These are phyloP conservation scores for Aspergillus clavatus DNA, from an alignment of 2,329 filamentous ascomycete species.

Conservation along the genomic window DNA sequence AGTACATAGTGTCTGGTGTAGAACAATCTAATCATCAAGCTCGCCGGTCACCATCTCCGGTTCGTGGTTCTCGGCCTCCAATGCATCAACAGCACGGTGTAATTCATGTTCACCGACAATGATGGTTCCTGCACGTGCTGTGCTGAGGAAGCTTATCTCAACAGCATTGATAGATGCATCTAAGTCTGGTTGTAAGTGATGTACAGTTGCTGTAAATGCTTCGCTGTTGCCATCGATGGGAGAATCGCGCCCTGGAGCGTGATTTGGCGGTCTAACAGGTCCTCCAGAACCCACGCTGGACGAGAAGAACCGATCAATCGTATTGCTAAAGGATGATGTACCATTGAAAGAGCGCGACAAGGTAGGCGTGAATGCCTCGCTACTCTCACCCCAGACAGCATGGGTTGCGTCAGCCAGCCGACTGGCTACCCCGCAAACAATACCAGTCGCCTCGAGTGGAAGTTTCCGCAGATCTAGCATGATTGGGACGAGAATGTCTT, in stretches of 20 bases:
- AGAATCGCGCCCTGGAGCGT: constrained; percentile 8
- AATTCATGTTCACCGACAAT: constrained; percentile 74
- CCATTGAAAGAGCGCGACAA: constrained; percentile 15
- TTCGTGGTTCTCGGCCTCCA: constrained; percentile 44
- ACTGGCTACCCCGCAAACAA: constrained; percentile 89
- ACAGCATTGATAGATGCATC: constrained; percentile 42
- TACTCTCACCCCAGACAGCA: constrained; percentile 35
- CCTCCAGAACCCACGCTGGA: constrained; percentile 13
- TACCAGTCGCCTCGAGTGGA: constrained; percentile 83
- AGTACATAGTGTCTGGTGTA: not conserved
- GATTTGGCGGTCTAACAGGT: constrained; percentile 8
- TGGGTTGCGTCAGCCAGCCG: constrained; percentile 69
- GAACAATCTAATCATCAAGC: constrained; percentile 25
- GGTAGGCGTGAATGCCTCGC: constrained; percentile 14
- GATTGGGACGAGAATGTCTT: constrained; percentile 71
- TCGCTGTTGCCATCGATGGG: constrained; percentile 1
- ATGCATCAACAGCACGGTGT: constrained; percentile 65
- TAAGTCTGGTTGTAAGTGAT: constrained; percentile 31
- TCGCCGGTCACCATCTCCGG: constrained; percentile 12
- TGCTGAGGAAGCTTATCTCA: constrained; percentile 87
- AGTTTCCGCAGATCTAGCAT: constrained; percentile 78
- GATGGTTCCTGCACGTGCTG: constrained; percentile 81
- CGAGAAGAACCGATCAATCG: constrained; percentile 9
- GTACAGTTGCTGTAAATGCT: constrained; percentile 13
- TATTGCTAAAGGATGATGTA: constrained; percentile 12